A percentile compares a stretch with the other conserved stretches of the same genome.
Conservation (phyloP, 257 asterid species). For the Leptodermis oblonga region DNA sequence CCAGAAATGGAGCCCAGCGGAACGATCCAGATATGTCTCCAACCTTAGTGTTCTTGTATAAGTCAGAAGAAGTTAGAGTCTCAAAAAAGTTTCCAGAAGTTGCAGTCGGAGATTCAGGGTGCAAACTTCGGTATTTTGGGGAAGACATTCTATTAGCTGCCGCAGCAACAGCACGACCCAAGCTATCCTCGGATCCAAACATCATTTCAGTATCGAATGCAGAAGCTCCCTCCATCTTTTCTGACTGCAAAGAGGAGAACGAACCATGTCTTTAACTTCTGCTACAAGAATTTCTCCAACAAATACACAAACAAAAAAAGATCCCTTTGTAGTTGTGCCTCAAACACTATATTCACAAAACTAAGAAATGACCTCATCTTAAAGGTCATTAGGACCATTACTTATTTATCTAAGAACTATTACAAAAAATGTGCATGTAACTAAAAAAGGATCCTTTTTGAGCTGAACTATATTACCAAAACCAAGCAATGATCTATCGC, state of each 20-base stretch:
- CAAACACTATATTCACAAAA: background rate
- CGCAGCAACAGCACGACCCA: conserved; percentile 76
- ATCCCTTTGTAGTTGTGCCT: background rate
- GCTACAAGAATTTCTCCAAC: background rate
- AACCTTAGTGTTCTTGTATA: conserved; percentile 92
- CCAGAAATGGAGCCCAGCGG: conserved; percentile 99
- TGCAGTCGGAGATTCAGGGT: conserved; percentile 87
- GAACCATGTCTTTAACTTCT: conserved; percentile 1
- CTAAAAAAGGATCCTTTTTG: background rate
- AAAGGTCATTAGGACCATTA: background rate
- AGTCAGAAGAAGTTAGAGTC: conserved; percentile 76
- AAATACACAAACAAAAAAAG: background rate
- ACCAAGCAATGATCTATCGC: background rate
- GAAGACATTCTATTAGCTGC: conserved; percentile 80
- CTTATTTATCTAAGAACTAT: too few relatives aligned
- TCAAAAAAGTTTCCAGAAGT: conserved; percentile 79
- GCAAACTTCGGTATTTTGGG: conserved; percentile 77
- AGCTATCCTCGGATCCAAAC: conserved; percentile 26
- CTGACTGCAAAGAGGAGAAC: conserved; percentile 72
- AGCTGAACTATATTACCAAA: background rate
- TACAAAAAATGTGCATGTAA: background rate
- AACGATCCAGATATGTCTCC: conserved; percentile 90
- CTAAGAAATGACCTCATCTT: background rate
- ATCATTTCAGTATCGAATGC: conserved; percentile 2
- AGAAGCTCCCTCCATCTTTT: conserved; percentile 58